A percentile compares a stretch with the other conserved stretches of the same genome.
phyloP scores from a whole-genome alignment of 2,329 filamentous ascomycete species.

The Stagonosporopsis chrysanthemi region DNA sequence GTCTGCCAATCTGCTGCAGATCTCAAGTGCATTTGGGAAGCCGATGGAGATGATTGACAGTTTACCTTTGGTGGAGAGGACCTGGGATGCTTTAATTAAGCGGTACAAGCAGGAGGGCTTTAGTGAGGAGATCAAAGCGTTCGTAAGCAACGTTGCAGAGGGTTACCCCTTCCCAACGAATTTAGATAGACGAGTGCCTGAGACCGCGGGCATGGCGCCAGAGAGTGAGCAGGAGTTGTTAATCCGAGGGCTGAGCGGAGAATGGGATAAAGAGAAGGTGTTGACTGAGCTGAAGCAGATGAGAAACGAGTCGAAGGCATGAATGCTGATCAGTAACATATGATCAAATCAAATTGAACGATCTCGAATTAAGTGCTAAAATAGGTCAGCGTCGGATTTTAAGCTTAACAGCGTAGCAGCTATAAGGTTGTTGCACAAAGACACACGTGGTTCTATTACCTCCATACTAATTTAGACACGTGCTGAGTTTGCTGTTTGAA shows the following conservation, averaged over 20 bases:
- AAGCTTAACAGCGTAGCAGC: no score
- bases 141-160: constrained; percentile 62
- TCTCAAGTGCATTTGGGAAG: constrained; percentile 69
- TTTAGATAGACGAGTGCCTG: constrained; percentile 64
- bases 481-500: no score
- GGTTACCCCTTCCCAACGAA: constrained; percentile 71
- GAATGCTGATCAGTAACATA: no score
- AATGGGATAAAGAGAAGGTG: constrained; percentile 51
- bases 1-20: constrained; percentile 68
- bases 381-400: no score
- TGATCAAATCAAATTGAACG: neutral
- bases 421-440: no score
- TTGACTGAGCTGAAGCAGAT: constrained; percentile 53
- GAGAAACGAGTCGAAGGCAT: constrained; percentile 42
- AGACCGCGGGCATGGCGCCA: constrained; percentile 65
- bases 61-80: constrained; percentile 56
- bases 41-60: constrained; percentile 69
- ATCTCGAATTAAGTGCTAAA: no score
- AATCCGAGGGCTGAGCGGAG: constrained; percentile 53
- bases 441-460: no score
- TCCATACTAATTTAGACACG: no score
- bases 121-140: constrained; percentile 54
- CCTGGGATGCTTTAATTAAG: constrained; percentile 53
- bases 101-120: constrained; percentile 49
- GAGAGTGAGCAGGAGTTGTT: constrained; percentile 65